Conservation (phyloP, 169 alveolate species). For the Eimeria brunetti region DNA sequence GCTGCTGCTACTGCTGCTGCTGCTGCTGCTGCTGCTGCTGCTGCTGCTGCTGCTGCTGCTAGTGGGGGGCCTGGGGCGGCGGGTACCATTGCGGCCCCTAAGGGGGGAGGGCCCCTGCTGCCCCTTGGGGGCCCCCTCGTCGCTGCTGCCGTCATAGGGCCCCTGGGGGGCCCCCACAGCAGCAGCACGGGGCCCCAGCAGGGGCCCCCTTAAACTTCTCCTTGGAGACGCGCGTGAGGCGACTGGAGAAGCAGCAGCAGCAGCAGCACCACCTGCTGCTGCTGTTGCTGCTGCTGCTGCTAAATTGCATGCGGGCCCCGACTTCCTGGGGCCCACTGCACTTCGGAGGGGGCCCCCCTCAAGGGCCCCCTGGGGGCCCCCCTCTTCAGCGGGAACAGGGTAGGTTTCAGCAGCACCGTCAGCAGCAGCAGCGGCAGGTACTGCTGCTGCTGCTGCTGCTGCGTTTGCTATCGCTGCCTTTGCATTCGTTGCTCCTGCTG, state of each 20-base stretch:
- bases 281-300: slow-evolving; percentile 50
- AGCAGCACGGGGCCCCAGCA: slow-evolving; percentile 4
- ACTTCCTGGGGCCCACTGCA: not conserved
- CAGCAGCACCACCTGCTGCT: not conserved
- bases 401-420: not conserved
- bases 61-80: not conserved
- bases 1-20: slow-evolving; percentile 37
- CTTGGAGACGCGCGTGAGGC: slow-evolving; percentile 5
- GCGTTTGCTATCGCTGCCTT: not conserved
- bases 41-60: slow-evolving; percentile 60
- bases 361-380: not conserved
- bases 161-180: slow-evolving; percentile 21
- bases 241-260: slow-evolving; percentile 8
- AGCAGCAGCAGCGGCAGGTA: slow-evolving; percentile 18
- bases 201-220: slow-evolving; percentile 2
- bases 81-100: slow-evolving; percentile 45
- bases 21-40: slow-evolving; percentile 47
- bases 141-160: not conserved
- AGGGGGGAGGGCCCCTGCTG: slow-evolving; percentile 40
- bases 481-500: too few species aligned
- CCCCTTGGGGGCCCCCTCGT: slow-evolving; percentile 6
- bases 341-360: slow-evolving; percentile 22
- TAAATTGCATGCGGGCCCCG: not conserved
- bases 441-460: slow-evolving; percentile 5
- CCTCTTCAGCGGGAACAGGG: not conserved